A percentile compares a stretch with the other conserved stretches of the same genome.
phyloP scores from a whole-genome alignment of 2,329 filamentous ascomycete species.

The Ophiocordyceps polyrhachis-furcata region DNA sequence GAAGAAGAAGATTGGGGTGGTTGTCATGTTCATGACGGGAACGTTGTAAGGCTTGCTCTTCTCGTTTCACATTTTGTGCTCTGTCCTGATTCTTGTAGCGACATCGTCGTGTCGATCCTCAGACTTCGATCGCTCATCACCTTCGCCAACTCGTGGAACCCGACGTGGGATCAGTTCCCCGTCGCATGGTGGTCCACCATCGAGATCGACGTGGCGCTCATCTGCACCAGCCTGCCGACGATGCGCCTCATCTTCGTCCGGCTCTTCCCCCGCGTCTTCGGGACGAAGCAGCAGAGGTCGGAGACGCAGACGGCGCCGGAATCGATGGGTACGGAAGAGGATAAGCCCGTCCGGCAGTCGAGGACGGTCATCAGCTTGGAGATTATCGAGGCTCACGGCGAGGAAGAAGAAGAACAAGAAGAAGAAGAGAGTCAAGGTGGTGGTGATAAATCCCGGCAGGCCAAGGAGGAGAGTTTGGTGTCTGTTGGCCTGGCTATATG shows the following conservation, averaged over 20 bases:
- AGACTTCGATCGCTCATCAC: slow-evolving; percentile 11
- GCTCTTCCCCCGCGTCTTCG: slow-evolving; percentile 5
- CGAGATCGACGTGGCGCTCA: slow-evolving; percentile 6
- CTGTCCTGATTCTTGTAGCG: slow-evolving; percentile 3
- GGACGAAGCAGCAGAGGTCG: not conserved
- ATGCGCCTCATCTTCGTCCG: slow-evolving; percentile 12
- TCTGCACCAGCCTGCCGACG: slow-evolving; percentile 16
- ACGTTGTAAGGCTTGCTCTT: not conserved
- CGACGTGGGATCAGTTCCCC: slow-evolving; percentile 12
- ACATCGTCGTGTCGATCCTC: slow-evolving; percentile 13
- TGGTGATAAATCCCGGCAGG: not conserved
- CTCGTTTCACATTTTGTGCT: too few relatives aligned
- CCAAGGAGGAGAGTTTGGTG: not conserved
- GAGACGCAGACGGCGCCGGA: not conserved
- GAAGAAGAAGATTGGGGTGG: slow-evolving; percentile 2
- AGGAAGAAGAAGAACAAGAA: slow-evolving; percentile 22
- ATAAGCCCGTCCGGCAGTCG: not conserved
- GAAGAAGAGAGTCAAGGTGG: slow-evolving; percentile 21
- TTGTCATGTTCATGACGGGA: slow-evolving; percentile 2
- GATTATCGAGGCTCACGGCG: not conserved
- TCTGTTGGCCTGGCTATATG: not conserved
- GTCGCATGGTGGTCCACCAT: slow-evolving; percentile 15
- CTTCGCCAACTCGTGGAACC: slow-evolving; percentile 10
- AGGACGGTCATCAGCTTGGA: not conserved
- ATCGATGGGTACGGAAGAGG: not conserved